Conservation (phyloP, 1,284 basidiomycete genomes). For the Tilletiopsis washingtonensis region DNA sequence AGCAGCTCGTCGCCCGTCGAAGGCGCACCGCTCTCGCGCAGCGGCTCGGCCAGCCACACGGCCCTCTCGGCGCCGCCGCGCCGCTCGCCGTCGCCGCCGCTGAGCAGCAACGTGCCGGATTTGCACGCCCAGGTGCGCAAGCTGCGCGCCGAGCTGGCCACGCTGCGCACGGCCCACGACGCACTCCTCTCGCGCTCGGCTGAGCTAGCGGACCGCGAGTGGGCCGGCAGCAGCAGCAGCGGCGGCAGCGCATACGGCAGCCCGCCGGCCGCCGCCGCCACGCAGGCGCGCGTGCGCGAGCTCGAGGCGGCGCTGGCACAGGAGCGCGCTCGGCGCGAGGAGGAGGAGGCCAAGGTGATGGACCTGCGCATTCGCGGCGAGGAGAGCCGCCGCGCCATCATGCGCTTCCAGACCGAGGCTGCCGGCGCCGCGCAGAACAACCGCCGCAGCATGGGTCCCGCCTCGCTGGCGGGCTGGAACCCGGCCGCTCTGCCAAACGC, state of each 20-base stretch:
- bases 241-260: background rate
- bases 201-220: too few species aligned
- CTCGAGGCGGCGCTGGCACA: background rate
- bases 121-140: background rate
- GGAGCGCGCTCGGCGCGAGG: background rate
- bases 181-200: background rate
- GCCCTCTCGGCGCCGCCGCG: too few species aligned
- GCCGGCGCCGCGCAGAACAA: background rate
- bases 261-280: background rate
- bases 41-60: too few species aligned
- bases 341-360: background rate
- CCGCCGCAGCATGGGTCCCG: slow-evolving; percentile 1
- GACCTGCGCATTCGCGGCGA: slow-evolving; percentile 3
- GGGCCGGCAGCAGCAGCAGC: too few species aligned
- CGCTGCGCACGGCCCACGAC: background rate
- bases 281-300: background rate
- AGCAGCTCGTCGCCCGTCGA: too few species aligned
- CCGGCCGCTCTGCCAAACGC: too few species aligned
- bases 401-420: background rate
- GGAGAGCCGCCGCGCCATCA: slow-evolving; percentile 3
- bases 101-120: too few species aligned
- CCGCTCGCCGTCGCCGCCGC: too few species aligned
- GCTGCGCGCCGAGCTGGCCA: background rate
- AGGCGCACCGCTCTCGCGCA: too few species aligned
- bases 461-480: background rate